Conservation (phyloP, 2,329 filamentous ascomycete genomes). For the Phialocephala subalpina region DNA sequence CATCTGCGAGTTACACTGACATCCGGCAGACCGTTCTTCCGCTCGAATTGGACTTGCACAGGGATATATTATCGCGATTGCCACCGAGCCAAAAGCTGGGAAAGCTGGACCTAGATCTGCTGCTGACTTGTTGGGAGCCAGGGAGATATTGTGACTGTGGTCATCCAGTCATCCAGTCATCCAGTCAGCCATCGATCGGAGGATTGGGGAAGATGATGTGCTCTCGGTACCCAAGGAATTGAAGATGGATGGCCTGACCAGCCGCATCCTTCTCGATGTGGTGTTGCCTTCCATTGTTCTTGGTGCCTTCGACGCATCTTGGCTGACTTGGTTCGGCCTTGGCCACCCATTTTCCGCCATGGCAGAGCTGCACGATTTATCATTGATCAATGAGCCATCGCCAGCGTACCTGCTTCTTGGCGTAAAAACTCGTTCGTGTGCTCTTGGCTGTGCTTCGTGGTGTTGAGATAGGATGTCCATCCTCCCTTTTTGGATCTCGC, state of each 20-base stretch:
- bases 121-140: neutral
- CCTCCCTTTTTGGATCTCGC: neutral
- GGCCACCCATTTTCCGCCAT: neutral
- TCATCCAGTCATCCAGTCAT: neutral
- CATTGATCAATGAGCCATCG: conserved; percentile 6
- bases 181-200: neutral
- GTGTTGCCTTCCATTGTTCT: conserved; percentile 14
- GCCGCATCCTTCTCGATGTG: neutral
- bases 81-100: neutral
- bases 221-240: neutral
- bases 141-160: neutral
- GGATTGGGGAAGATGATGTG: neutral
- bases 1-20: conserved; percentile 1
- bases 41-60: neutral
- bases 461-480: too few species aligned
- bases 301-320: conserved; percentile 7
- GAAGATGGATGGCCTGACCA: neutral
- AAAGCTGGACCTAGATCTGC: neutral
- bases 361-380: neutral
- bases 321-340: conserved; percentile 7
- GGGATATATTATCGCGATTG: conserved; percentile 8
- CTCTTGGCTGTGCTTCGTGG: neutral
- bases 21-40: neutral
- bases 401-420: conserved; percentile 12
- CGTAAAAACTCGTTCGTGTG: neutral